phyloP scores from a whole-genome alignment of 2,329 filamentous ascomycete species.

The Microsporum audouinii region DNA sequence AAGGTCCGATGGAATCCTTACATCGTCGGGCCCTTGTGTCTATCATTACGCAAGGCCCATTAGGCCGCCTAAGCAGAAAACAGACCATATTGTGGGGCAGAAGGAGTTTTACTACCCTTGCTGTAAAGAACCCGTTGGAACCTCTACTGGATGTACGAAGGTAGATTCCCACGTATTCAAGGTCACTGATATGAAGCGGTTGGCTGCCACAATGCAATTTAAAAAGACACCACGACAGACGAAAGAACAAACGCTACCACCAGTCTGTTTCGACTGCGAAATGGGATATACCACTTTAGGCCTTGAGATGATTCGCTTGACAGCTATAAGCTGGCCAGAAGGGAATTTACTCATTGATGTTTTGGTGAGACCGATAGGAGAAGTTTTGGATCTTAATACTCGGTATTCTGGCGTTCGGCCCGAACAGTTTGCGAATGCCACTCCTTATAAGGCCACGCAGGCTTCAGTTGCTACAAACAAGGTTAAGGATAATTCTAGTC shows the following conservation, averaged over 20 bases:
- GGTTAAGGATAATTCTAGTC: neutral
- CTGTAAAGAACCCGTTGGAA: constrained; percentile 63
- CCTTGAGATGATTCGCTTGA: constrained; percentile 79
- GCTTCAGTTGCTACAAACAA: constrained; percentile 17
- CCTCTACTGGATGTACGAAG: constrained; percentile 61
- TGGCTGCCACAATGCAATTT: constrained; percentile 72
- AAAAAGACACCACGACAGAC: constrained; percentile 52
- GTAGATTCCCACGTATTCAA: constrained; percentile 77
- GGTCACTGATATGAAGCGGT: constrained; percentile 58
- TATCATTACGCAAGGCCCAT: constrained; percentile 69
- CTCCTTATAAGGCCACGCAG: constrained; percentile 37
- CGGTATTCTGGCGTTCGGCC: constrained; percentile 78
- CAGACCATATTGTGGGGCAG: constrained; percentile 45
- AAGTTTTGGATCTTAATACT: constrained; percentile 82
- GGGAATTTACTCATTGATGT: constrained; percentile 68
- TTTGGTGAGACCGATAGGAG: constrained; percentile 70
- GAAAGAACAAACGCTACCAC: constrained; percentile 23
- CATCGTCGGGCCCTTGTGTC: constrained; percentile 66
- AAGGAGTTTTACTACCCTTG: constrained; percentile 60
- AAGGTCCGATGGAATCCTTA: constrained; percentile 59
- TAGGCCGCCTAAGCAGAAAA: constrained; percentile 42
- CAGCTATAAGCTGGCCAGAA: constrained; percentile 74
- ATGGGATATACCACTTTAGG: constrained; percentile 92
- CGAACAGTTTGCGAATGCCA: constrained; percentile 61
- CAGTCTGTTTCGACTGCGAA: constrained; percentile 85